phyloP scores from a whole-genome alignment of 805 yeast species.

The Starmerella geochares region DNA sequence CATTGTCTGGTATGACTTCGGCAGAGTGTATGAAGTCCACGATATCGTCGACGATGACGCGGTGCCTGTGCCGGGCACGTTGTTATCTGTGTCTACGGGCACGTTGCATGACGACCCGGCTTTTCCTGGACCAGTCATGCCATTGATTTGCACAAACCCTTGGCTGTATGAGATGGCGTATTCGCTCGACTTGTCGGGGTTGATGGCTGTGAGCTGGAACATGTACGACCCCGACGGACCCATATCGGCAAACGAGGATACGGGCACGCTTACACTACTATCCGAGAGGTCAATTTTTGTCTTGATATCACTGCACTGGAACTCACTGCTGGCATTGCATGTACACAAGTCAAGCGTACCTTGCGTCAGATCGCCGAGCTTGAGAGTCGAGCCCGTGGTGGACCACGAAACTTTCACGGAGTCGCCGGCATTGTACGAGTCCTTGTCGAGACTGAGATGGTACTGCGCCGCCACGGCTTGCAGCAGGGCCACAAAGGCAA shows the following conservation, averaged over 20 bases:
- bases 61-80: conserved; percentile 17
- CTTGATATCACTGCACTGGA: conserved; percentile 30
- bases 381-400: conserved; percentile 41
- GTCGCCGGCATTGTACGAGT: conserved; percentile 21
- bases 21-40: conserved; percentile 20
- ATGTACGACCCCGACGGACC: conserved; percentile 61
- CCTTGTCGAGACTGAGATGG: conserved; percentile 16
- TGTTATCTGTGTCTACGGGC: conserved; percentile 7
- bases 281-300: conserved; percentile 23
- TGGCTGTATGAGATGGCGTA: conserved; percentile 20
- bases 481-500: conserved; percentile 11
- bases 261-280: conserved; percentile 34
- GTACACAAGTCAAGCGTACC: conserved; percentile 55
- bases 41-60: conserved; percentile 13
- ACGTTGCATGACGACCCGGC: conserved; percentile 8
- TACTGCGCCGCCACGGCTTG: conserved; percentile 23
- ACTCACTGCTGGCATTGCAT: conserved; percentile 44
- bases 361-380: conserved; percentile 35
- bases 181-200: conserved; percentile 51
- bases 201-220: conserved; percentile 49
- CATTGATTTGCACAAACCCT: conserved; percentile 43
- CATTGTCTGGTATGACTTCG: conserved; percentile 7
- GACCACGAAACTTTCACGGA: conserved; percentile 43
- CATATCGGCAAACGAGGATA: conserved; percentile 36
- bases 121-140: conserved; percentile 55